Evolutionary conservation across 163 green algal species (phyloP).

Genomic region (Chlorella variabilis): DNA sequence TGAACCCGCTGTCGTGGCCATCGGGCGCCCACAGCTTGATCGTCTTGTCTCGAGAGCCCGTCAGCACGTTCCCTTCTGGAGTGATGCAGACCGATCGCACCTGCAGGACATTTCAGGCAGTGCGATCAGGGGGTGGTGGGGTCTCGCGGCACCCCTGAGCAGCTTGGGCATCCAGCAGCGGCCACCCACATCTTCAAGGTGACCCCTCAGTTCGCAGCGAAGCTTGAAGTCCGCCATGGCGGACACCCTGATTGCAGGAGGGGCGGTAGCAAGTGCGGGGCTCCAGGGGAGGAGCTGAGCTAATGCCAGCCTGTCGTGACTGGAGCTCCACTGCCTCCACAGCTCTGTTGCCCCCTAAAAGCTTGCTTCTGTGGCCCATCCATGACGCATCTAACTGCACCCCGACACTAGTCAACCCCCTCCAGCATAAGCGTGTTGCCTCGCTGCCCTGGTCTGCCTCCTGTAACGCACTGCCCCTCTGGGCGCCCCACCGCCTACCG

Average conservation of each 20-base stretch:
- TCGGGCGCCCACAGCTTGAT: conserved; percentile 69
- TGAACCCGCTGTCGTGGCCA: conserved; percentile 14
- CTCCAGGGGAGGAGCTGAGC: too few relatives aligned
- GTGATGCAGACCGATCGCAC: conserved; percentile 39
- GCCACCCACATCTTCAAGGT: conserved; percentile 78
- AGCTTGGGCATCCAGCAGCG: background rate
- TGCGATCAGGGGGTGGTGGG: background rate
- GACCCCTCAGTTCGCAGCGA: conserved; percentile 70
- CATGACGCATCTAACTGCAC: too few relatives aligned
- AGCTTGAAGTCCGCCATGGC: conserved; percentile 51
- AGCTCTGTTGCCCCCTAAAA: too few relatives aligned
- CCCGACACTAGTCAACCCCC: too few relatives aligned
- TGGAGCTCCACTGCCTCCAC: too few relatives aligned
- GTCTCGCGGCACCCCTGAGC: background rate
- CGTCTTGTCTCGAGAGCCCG: conserved; percentile 83
- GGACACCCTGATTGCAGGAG: background rate
- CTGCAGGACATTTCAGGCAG: conserved; percentile 27
- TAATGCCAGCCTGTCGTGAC: too few relatives aligned
- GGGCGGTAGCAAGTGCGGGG: too few relatives aligned
- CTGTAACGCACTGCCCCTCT: too few relatives aligned
- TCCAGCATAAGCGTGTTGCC: too few relatives aligned
- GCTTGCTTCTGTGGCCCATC: too few relatives aligned
- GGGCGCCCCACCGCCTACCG: too few relatives aligned
- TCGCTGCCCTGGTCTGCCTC: too few relatives aligned
- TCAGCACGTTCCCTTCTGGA: conserved; percentile 61